Base-by-base conservation (phyloP, 148 eudicot genomes). In the Arbutus unedo region DNA sequence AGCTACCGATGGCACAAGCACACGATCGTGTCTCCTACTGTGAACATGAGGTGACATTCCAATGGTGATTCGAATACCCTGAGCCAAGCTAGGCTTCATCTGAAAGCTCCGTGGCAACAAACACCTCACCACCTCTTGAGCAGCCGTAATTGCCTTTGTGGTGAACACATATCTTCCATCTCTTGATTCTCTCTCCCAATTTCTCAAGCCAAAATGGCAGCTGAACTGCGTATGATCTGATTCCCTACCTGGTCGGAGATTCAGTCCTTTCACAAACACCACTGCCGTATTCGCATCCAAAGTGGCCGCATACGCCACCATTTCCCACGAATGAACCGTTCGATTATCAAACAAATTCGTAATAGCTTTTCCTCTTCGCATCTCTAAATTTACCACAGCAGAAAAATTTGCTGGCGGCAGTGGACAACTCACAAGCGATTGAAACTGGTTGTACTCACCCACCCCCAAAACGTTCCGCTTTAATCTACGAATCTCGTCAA, bases 91-190 rank as follows among this genome's bases (percentile, higher is more conserved):
- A 8, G 38, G 77, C 2, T n/a, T 53, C 23, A 19, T 79, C 83
- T 49, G 76, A 81, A 93, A 56, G 23, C 85, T 86, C 19, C 45
- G 74, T 0, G 98, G 99, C 79, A 96, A 56, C 8, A 85, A 85
- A 73, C 99, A 96, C 84, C 98, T 88, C 81, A 96, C 90, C 18
- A 94, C 92, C 81, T 96, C 99, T 79, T 96, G 99, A 56, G 94
- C 98, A 23, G 95, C 99, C 2, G 90, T 88, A 13, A 90, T 76
- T 18, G 99, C 98, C 68, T 73, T 85, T 0, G 94, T 82, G 7
- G 78, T 88, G 45, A 89, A 76, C 76, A 38, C 76, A 81, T 41
- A 78, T 5, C 79, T 82, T 21, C 78, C 70, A 31, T 31, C 1
- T 31, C 38, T 31, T 31, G 38, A 31, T 15, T 81, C 84, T 9